Conservation (phyloP, 345 rosid species). For the Salix udensis region DNA sequence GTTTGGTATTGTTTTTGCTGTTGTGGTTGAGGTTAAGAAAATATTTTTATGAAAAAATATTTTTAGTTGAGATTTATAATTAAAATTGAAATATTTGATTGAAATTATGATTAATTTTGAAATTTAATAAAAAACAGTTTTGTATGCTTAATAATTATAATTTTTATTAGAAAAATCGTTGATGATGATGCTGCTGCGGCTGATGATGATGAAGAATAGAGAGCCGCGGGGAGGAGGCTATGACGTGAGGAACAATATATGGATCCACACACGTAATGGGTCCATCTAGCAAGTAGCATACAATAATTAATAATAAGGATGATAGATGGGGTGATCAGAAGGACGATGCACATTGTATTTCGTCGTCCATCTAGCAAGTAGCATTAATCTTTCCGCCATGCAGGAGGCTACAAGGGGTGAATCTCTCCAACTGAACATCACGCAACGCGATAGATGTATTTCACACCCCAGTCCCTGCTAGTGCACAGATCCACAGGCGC, state of each 20-base stretch:
- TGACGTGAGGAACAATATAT: background rate
- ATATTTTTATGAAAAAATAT: too few species aligned
- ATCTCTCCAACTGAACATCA: background rate
- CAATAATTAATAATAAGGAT: background rate
- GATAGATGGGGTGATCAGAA: background rate
- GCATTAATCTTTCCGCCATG: background rate
- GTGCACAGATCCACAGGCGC: background rate
- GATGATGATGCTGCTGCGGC: too few species aligned
- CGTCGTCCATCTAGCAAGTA: background rate
- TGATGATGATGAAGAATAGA: background rate
- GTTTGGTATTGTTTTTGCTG: too few species aligned
- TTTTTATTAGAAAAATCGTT: too few species aligned
- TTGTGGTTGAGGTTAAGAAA: too few species aligned
- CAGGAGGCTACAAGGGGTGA: background rate
- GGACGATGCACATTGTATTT: too few species aligned
- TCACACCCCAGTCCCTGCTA: background rate
- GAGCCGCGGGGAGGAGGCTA: background rate
- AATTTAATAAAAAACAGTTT: too few species aligned
- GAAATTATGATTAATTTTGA: too few species aligned
- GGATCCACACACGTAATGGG: background rate
- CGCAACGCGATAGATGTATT: background rate
- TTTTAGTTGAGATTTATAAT: too few species aligned
- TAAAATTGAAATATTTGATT: too few species aligned
- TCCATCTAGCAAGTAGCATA: background rate
- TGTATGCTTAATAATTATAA: fast-evolving